Evolutionary conservation across 2,329 filamentous ascomycete species (phyloP), one percentile per base, ranked within the genome.

Genomic region (Fusarium denticulatum): DNA sequence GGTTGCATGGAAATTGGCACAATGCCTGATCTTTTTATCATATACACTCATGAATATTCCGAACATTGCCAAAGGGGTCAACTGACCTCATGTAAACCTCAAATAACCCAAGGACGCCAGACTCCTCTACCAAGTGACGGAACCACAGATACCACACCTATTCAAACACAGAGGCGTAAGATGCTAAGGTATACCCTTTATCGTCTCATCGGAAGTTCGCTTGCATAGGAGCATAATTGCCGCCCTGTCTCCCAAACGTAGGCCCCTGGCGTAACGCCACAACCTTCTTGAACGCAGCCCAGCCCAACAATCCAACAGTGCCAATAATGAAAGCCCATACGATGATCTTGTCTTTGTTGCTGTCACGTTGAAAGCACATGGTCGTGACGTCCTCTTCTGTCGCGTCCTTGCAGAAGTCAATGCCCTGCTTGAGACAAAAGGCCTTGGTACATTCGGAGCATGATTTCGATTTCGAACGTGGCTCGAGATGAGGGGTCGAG

Each of bases 321-420:
- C 87, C 88, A 15, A 90, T 79, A 55, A 92, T 87, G 80, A 92
- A 92, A 2, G 84, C 87, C 86, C 90, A 90, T 8, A 92, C 90
- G 40, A 92, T 91, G 74, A 91, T 86, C 81, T 88, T 87, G 81
- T 92, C 90, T 82, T 92, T 92, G 80, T 87, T 87, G 79, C 88
- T 90, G 80, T 92, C 90, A 72, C 90, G 87, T 84, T 92, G 89
- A 82, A 92, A 92, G 79, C 90, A 92, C 78, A 86, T 85, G 34
- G 90, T 90, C 46, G 88, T 82, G 26, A 92, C 88, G 77, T 92
- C 89, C 77, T 87, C 88, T 74, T 91, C 89, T 72, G 87, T 86
- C 60, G 89, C 89, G 72, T 87, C 85, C 76, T 89, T 88, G 84
- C 90, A 92, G 77, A 92, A 90, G 64, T 88, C 88, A 30, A 92